Evolutionary conservation across 108 stramenopile genomes (phyloP).

Genomic region (Licmophora abbreviata): DNA sequence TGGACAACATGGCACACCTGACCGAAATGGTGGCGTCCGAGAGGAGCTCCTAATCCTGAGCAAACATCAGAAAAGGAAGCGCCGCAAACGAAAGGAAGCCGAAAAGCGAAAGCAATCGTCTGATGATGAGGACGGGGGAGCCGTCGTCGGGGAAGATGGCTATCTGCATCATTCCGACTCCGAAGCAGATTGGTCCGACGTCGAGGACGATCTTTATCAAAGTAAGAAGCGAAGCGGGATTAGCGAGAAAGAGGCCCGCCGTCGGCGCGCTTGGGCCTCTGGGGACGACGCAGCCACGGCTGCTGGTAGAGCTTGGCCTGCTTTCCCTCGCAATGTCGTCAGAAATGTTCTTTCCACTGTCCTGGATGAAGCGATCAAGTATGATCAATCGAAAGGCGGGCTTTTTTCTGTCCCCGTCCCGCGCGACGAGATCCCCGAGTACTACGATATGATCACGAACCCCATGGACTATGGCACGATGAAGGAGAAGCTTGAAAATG

Average conservation of each 20-base stretch:
- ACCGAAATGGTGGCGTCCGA: slow-evolving; percentile 30
- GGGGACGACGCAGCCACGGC: slow-evolving; percentile 67
- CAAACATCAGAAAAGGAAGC: slow-evolving; percentile 42
- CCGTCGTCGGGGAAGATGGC: slow-evolving; percentile 57
- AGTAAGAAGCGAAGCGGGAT: slow-evolving; percentile 36
- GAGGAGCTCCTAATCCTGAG: slow-evolving; percentile 68
- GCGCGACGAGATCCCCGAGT: slow-evolving; percentile 78
- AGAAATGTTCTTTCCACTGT: slow-evolving; percentile 51
- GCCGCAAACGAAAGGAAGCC: slow-evolving; percentile 18
- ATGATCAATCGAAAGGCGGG: slow-evolving; percentile 59
- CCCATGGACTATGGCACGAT: slow-evolving; percentile 87
- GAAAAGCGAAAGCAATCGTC: slow-evolving; percentile 5
- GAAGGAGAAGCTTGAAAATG: slow-evolving; percentile 71
- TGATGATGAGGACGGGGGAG: slow-evolving; percentile 18
- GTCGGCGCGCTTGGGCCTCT: slow-evolving; percentile 75
- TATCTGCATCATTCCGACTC: slow-evolving; percentile 70
- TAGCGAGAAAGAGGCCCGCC: slow-evolving; percentile 61
- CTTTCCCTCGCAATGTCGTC: slow-evolving; percentile 63
- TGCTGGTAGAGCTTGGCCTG: slow-evolving; percentile 78
- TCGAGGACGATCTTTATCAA: slow-evolving; percentile 49
- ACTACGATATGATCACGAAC: slow-evolving; percentile 71
- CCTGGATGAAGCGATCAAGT: slow-evolving; percentile 65
- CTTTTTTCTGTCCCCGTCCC: slow-evolving; percentile 76
- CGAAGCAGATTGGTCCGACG: slow-evolving; percentile 79
- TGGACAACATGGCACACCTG: slow-evolving; percentile 11